Base-by-base conservation (phyloP, 1,284 basidiomycete species). In the Cutaneotrichosporon mucoides region DNA sequence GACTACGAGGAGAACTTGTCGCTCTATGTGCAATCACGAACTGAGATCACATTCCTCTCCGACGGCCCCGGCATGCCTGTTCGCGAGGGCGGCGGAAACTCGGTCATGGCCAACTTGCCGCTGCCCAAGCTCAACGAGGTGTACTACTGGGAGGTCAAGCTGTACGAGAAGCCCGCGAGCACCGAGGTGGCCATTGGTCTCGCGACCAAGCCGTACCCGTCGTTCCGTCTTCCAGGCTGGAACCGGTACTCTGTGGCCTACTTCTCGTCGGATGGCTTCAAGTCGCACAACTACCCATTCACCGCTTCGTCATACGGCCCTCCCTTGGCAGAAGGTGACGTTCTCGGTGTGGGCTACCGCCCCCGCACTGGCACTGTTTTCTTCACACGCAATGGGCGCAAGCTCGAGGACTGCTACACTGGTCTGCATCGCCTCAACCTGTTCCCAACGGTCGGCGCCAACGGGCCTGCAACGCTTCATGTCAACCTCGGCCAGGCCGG, bases 91-190 rank as follows among this genome's bases (percentile, higher is more conserved):
- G 81, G 81, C 7, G 89, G 90, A 2, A 92, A 92, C 24, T 90
- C 85, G 59, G 93, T 97, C 5, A 91, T 96, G 80, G 93, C 91
- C 53, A 97, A 97, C 75, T 82, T 97, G 6, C 93, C 93, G 0
- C 80, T 97, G 5, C 93, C 93, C 11, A 95, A 95, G 73, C 82
- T 96, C 55, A 97, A 97, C 79, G 93, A 97, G 76, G 92, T 95
- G 11, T 97, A 97, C 76, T 97, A 97, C 75, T 97, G 90, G 89
- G 93, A 97, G 75, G 89, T 92, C 64, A 97, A 97, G 81, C 89
- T 96, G 87, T 97, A 92, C 74, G 93, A 97, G 77, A 88, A 95
- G 61, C 90, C 92, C 6, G 81, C 84, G 61, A 81, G 83, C 1
- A 96, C 92, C 8, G 90, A 84, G 50, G 87, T 95, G 33, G 86